A percentile compares a stretch with the other conserved stretches of the same genome.
These are phyloP conservation scores for Aeminium ludgeri DNA, from an alignment of 495 filamentous ascomycete species.

Conservation along the genomic window DNA sequence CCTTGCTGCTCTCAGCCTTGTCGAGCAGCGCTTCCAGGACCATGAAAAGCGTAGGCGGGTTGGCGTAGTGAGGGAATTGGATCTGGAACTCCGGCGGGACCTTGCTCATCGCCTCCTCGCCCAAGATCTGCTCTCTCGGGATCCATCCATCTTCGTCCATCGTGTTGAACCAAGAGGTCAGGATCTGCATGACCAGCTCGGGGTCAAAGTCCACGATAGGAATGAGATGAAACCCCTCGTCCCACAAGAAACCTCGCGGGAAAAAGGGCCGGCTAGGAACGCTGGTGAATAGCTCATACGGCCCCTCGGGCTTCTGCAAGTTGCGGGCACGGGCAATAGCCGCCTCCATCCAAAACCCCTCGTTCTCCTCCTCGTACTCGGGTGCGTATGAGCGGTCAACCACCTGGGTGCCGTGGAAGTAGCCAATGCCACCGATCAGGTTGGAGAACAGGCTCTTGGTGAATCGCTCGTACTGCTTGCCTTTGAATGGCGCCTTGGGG, in stretches of 20 bases:
- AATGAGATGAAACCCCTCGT: conserved; percentile 91
- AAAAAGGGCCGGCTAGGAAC: conserved; percentile 93
- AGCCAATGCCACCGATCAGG: conserved; percentile 84
- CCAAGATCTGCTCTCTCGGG: conserved; percentile 88
- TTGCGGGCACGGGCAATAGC: conserved; percentile 51
- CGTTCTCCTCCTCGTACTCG: conserved; percentile 90
- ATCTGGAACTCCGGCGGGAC: conserved; percentile 89
- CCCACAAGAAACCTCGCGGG: conserved; percentile 91
- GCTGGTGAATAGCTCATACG: conserved; percentile 78
- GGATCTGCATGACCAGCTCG: conserved; percentile 79
- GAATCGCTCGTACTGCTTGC: conserved; percentile 58
- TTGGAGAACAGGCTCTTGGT: conserved; percentile 86
- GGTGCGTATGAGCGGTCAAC: conserved; percentile 79
- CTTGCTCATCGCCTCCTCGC: conserved; percentile 85
- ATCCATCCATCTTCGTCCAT: conserved; percentile 99
- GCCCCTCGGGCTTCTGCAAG: conserved; percentile 55
- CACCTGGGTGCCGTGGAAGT: conserved; percentile 73
- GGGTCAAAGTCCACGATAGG: conserved; percentile 88
- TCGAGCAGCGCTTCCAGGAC: conserved; percentile 68
- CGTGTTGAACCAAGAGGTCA: conserved; percentile 87
- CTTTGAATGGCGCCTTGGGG: conserved; percentile 59
- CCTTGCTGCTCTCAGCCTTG: conserved; percentile 39
- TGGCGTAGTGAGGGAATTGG: conserved; percentile 95
- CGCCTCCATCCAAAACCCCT: conserved; percentile 93
- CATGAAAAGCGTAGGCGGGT: conserved; percentile 92